phyloP scores from a whole-genome alignment of 306 rosid genomes.

The Luffa aegyptiaca region DNA sequence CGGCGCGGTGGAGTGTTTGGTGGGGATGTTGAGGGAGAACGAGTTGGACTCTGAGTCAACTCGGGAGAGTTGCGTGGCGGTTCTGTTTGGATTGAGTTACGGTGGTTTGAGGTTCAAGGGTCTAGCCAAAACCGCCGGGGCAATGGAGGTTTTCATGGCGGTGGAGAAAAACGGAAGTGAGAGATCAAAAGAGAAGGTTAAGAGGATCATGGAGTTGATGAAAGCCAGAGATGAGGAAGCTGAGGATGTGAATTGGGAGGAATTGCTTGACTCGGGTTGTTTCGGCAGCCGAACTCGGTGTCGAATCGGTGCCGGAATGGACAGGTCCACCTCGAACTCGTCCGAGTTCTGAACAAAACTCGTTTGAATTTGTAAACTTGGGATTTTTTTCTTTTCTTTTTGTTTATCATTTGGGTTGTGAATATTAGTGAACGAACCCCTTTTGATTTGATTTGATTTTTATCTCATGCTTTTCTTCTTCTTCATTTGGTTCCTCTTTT shows the following conservation, averaged over 20 bases:
- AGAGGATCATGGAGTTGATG: conserved; percentile 45
- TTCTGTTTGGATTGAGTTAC: conserved; percentile 45
- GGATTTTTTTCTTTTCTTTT: conserved; percentile 3
- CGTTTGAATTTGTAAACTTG: not conserved
- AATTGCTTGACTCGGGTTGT: conserved; percentile 46
- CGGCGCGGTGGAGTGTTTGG: conserved; percentile 61
- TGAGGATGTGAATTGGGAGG: conserved; percentile 72
- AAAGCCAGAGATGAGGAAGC: conserved; percentile 33
- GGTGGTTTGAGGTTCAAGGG: conserved; percentile 82
- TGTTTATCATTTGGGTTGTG: not conserved
- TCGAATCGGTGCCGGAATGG: conserved; percentile 5
- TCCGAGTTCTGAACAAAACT: conserved; percentile 47
- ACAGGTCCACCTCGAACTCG: conserved; percentile 25
- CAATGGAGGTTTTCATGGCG: conserved; percentile 39
- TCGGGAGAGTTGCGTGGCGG: conserved; percentile 53
- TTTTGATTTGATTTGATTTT: not conserved
- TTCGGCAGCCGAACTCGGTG: conserved; percentile 19
- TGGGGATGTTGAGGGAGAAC: conserved; percentile 20
- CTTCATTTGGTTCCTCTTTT: not conserved
- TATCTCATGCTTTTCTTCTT: not conserved
- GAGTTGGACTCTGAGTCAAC: conserved; percentile 23
- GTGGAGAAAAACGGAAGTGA: conserved; percentile 48
- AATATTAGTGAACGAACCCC: not conserved
- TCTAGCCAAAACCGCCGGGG: conserved; percentile 41
- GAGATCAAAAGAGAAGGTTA: conserved; percentile 42